Evolutionary conservation across 495 filamentous ascomycete genomes (phyloP).

Genomic region (Neurospora sp.): DNA sequence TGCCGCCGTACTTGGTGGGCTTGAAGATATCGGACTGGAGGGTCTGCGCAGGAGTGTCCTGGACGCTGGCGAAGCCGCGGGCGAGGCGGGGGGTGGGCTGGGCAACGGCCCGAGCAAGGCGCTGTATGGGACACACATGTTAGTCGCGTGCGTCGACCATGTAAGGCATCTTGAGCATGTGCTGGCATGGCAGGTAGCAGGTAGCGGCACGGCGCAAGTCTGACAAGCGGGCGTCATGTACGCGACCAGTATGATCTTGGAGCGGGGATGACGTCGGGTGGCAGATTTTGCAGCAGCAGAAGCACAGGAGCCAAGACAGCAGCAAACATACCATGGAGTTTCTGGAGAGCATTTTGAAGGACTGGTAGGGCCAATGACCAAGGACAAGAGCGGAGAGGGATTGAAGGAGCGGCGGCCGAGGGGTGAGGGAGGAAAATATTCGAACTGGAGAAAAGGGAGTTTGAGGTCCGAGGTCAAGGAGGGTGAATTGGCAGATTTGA

Average conservation of each 20-base stretch:
- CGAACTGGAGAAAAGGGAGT: constrained; percentile 6
- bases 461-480: background rate
- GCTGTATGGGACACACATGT: constrained; percentile 23
- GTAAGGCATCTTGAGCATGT: background rate
- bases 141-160: background rate
- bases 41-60: constrained; percentile 75
- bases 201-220: background rate
- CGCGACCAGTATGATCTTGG: background rate
- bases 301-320: background rate
- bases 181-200: background rate
- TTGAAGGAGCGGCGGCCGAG: background rate
- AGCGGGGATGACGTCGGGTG: constrained; percentile 2
- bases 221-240: background rate
- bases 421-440: constrained; percentile 4
- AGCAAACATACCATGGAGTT: constrained; percentile 40
- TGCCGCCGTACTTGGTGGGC: constrained; percentile 97
- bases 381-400: constrained; percentile 1
- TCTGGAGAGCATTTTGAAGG: constrained; percentile 48
- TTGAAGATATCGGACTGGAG: constrained; percentile 88
- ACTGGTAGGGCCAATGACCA: constrained; percentile 13
- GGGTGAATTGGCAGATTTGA: background rate
- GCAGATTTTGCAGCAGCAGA: constrained; percentile 9
- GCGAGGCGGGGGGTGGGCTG: constrained; percentile 35
- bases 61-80: constrained; percentile 60
- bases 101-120: constrained; percentile 46